A percentile compares a stretch with the other conserved stretches of the same genome.
Evolutionary conservation across 176 grass and related monocot genomes (phyloP).

Genomic region (Luzula sylvatica): DNA sequence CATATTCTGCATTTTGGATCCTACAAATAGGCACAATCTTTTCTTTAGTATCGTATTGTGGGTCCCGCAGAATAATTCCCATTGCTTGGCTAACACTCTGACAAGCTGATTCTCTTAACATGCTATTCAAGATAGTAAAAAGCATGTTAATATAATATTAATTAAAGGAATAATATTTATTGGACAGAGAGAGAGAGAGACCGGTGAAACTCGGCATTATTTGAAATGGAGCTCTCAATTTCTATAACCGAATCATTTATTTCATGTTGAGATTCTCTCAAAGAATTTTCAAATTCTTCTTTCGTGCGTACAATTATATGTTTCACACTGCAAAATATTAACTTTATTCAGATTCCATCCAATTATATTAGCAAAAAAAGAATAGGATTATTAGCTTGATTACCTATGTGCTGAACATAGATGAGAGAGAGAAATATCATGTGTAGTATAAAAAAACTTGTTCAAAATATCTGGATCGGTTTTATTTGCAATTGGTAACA

Average conservation of each 20-base stretch:
- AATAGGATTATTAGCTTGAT: neutral
- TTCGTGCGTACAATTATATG: constrained; percentile 77
- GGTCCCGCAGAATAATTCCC: constrained; percentile 33
- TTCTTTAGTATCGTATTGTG: constrained; percentile 23
- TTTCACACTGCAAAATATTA: constrained; percentile 51
- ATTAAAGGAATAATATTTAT: neutral
- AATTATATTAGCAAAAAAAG: neutral
- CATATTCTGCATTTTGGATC: constrained; percentile 57
- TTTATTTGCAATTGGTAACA: constrained; percentile 70
- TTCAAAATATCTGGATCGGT: constrained; percentile 47
- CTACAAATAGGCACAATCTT: constrained; percentile 24
- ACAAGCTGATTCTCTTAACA: constrained; percentile 35
- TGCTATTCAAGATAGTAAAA: constrained; percentile 34
- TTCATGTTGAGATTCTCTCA: constrained; percentile 39
- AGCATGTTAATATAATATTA: neutral
- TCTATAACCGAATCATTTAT: constrained; percentile 64
- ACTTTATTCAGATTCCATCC: neutral
- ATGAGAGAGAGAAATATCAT: constrained; percentile 68
- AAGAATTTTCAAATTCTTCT: constrained; percentile 59
- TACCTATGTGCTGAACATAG: constrained; percentile 95
- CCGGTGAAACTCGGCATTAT: constrained; percentile 79
- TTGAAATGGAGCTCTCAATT: constrained; percentile 56
- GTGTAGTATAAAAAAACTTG: constrained; percentile 79
- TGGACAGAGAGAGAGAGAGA: constrained; percentile 21
- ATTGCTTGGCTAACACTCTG: constrained; percentile 43